phyloP scores from a whole-genome alignment of 2,329 filamentous ascomycete genomes.

The Sodiomyces alkalinus region DNA sequence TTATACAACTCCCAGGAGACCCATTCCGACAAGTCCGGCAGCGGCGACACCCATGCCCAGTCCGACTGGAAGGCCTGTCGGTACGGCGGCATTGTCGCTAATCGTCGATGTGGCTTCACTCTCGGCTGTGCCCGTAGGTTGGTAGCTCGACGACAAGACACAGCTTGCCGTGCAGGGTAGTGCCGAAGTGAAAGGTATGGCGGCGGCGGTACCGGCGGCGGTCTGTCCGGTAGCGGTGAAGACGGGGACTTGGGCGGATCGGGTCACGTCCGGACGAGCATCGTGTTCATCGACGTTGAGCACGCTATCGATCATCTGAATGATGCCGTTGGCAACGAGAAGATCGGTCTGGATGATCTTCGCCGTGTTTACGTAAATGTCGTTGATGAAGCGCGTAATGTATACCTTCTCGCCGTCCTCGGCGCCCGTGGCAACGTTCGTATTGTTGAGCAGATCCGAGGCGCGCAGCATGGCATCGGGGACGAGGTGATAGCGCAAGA shows the following conservation, averaged over 20 bases:
- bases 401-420: conserved; percentile 1
- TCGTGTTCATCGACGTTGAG: conserved; percentile 18
- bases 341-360: conserved; percentile 34
- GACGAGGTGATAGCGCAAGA: conserved; percentile 7
- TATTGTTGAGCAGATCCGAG: conserved; percentile 1
- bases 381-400: conserved; percentile 15
- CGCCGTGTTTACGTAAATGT: conserved; percentile 35
- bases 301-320: conserved; percentile 41
- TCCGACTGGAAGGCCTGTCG: no score
- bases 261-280: conserved; percentile 16
- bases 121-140: no score
- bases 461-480: conserved; percentile 3
- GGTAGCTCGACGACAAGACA: not conserved
- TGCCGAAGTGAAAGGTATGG: conserved; percentile 23
- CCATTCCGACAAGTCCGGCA: conserved; percentile 1
- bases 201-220: conserved; percentile 13
- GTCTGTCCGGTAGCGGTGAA: conserved; percentile 3
- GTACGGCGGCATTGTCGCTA: no score
- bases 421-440: conserved; percentile 2
- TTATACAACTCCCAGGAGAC: not conserved
- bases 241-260: conserved; percentile 17
- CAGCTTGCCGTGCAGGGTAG: conserved; percentile 26
- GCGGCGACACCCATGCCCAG: not conserved
- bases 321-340: conserved; percentile 40
- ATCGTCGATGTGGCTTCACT: no score